Conservation (phyloP, 495 filamentous ascomycete genomes). For the Tuber microsphaerosporum region DNA sequence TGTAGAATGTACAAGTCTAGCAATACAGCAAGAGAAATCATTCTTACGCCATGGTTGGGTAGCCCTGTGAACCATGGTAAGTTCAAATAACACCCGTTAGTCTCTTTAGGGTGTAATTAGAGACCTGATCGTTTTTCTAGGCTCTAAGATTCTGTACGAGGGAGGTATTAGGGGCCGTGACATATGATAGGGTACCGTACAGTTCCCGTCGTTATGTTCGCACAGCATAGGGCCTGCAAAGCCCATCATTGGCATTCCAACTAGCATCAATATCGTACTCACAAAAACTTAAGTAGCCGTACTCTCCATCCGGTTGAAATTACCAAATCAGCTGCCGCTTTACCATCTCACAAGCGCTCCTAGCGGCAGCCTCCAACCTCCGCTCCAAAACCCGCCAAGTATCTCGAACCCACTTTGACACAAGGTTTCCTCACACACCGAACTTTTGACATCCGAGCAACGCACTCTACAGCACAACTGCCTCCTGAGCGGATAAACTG, state of each 20-base stretch:
- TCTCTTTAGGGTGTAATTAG: not conserved
- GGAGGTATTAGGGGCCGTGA: not conserved
- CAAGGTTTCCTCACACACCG: not conserved
- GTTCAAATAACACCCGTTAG: not conserved
- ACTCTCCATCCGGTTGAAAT: not conserved
- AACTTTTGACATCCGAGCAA: not conserved
- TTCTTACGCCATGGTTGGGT: not conserved
- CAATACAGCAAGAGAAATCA: not conserved
- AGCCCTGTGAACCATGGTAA: not conserved
- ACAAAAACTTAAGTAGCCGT: not conserved
- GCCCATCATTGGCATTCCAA: not conserved
- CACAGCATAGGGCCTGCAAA: not conserved
- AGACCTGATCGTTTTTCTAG: not conserved
- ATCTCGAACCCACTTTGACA: not conserved
- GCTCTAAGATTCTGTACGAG: not conserved
- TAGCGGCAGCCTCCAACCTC: not conserved
- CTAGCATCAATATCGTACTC: not conserved
- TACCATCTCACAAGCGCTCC: not conserved
- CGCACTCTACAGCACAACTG: not conserved
- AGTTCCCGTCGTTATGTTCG: not conserved
- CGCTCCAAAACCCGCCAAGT: not conserved
- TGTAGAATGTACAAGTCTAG: not conserved
- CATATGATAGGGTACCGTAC: not conserved
- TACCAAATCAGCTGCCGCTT: not conserved
- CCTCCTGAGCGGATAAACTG: not conserved